Base-by-base conservation (phyloP, 2,329 filamentous ascomycete species). In the Sporothrix luriei region DNA sequence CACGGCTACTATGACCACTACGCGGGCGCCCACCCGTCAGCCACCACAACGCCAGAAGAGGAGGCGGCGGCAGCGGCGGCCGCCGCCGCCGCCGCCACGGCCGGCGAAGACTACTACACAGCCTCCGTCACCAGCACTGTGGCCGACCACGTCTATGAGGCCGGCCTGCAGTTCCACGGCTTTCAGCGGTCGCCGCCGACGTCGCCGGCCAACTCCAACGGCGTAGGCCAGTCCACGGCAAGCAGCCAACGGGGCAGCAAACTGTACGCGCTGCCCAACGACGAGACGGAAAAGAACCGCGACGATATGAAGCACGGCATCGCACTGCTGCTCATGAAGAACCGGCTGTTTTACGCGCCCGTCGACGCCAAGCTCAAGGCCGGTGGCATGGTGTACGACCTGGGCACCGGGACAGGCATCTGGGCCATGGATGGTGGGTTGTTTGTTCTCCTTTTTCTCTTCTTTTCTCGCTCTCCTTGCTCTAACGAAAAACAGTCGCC, bases 361-460 rank as follows among this genome's bases (percentile, higher is more conserved):
- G 75, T 85, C 16, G 77, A 80, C 11, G 73, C 78, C 1, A 52
- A 74, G 7, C 71, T 85, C 40, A 75, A 77, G 55, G 71, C 72
- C 2, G 83, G 82, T 0, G 82, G 76, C 0, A 76, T 81, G 62
- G 80, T 85, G 3, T 78, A 84, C 26, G 84, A 85, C 71, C 73
- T 85, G 24, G 84, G 82, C 24, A 85, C 83, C 5, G 84, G 84
- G 13, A 85, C 83, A 11, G 84, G 84, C 2, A 81, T 81, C 70
- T 85, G 84, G 84, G 81, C 80, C 57, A 79, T 84, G 59, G 81
- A 85, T 46, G 38, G 57, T 62, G 26, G 26, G 57, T 46, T 43
- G 7, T 43, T 43, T 57, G 43, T 24, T 29, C 14, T 55, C 24
- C 14, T 6, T 40, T 29, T 9, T 16, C 2, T 57, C 29, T 4